Evolutionary conservation across 768 basidiomycete species (phyloP), one percentile per base, ranked within the genome.

Genomic region (Ramaria sp.): DNA sequence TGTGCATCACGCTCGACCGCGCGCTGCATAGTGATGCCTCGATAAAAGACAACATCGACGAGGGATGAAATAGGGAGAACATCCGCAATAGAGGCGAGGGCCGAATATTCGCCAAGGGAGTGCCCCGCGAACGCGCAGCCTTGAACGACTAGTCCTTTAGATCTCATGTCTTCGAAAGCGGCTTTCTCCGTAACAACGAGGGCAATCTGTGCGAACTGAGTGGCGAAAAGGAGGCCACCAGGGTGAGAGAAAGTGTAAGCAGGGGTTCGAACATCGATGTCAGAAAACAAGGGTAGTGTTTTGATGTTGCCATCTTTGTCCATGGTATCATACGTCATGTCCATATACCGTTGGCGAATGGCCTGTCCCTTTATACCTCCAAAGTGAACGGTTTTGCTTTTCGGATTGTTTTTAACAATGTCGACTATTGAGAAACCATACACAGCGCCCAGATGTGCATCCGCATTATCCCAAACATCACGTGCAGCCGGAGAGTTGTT

Each of bases 1-100:
- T 88, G 76, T 1, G 86, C 76, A 67, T 99, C 96, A 33, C 96
- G 91, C 71, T 96, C 92, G 58, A 99, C 96, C 27, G 96, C 96
- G 22, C 96, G 91, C 67, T 98, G 96, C 96, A 98, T 99, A 37
- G 96, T 99, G 67, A 99, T 94, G 64, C 96, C 96, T 69, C 96
- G 91, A 71, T 97, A 99, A 79, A 99, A 99, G 27, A 99, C 95
- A 65, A 99, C 91, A 63, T 99, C 96, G 65, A 94, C 91, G 49
- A 98, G 83, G 1, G 91, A 83, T 19, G 95, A 91, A 63, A 98
- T 91, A 48, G 91, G 89, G 37, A 98, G 82, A 53, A 97, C 91
- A 69, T 95, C 94, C 24, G 95, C 95, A 63, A 99, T 96, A 9
- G 95, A 95, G 1, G 96, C 96, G 4, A 99, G 79, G 2, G 96